Percentiles rank a stretch among this genome's conserved stretches.
phyloP scores from a whole-genome alignment of 495 filamentous ascomycete genomes.

The Parachaetomium inaequale region DNA sequence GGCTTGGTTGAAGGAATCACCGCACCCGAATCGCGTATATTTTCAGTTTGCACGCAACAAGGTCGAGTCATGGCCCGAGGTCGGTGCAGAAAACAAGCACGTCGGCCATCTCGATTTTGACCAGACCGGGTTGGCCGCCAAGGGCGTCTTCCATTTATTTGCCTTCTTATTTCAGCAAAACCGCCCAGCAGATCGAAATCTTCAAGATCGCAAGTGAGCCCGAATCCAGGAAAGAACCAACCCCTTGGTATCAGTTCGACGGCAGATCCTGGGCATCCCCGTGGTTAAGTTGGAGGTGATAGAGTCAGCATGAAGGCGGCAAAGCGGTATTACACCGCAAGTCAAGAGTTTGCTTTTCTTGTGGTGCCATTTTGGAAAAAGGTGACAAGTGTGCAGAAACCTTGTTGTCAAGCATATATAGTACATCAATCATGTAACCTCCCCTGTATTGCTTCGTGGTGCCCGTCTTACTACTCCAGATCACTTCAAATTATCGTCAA shows the following conservation, averaged over 20 bases:
- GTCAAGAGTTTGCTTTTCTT: no score
- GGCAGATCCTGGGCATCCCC: not conserved
- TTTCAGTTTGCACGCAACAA: slow-evolving; percentile 19
- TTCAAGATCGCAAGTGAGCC: slow-evolving; percentile 5
- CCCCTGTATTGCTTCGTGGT: no score
- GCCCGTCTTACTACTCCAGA: no score
- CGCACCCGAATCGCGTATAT: slow-evolving; percentile 16
- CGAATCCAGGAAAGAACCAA: not conserved
- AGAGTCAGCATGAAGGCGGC: no score
- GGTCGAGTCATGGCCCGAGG: not conserved
- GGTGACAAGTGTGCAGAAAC: no score
- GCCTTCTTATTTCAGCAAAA: not conserved
- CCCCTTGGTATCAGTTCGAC: slow-evolving; percentile 8
- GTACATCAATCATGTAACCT: no score
- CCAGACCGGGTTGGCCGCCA: slow-evolving; percentile 4
- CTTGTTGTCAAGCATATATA: no score
- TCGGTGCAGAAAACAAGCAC: slow-evolving; percentile 12
- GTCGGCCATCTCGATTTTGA: slow-evolving; percentile 25
- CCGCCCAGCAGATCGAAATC: not conserved
- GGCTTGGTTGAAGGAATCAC: slow-evolving; percentile 10
- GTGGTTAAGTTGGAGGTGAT: no score
- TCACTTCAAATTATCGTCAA: no score
- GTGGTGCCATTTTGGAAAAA: no score
- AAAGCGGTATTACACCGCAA: no score
- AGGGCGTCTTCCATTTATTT: slow-evolving; percentile 9